Percentiles rank a stretch among this genome's conserved stretches.
phyloP scores from a whole-genome alignment of 2,329 filamentous ascomycete genomes.

The Dactylellina haptotyla region DNA sequence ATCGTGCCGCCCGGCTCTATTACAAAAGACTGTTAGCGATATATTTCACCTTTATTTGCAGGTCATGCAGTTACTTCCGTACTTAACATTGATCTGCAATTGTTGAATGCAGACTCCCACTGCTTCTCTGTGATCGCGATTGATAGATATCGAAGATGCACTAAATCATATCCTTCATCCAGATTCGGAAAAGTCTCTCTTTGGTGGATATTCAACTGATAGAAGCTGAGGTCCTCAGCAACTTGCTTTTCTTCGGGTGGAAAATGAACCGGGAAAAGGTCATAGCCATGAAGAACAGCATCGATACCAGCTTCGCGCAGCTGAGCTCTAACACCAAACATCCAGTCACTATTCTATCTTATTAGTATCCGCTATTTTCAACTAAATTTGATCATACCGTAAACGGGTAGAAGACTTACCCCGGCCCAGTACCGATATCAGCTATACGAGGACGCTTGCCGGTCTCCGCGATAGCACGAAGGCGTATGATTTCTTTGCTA shows the following conservation, averaged over 20 bases:
- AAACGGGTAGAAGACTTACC: not conserved
- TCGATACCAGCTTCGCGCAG: not conserved
- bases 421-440: conserved; percentile 31
- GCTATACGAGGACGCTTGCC: conserved; percentile 12
- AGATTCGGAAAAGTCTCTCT: conserved; percentile 11
- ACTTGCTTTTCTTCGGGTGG: conserved; percentile 9
- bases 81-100: conserved; percentile 7
- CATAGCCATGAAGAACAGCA: conserved; percentile 22
- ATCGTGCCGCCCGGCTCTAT: conserved; percentile 19
- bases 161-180: conserved; percentile 22
- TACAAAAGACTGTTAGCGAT: not conserved
- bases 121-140: conserved; percentile 10
- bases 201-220: conserved; percentile 25
- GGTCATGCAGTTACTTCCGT: not conserved
- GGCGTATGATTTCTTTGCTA: not conserved
- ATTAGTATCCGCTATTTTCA: not conserved
- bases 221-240: not conserved
- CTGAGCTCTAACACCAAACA: conserved; percentile 13
- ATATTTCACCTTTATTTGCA: not conserved
- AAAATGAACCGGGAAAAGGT: conserved; percentile 26
- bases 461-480: conserved; percentile 6
- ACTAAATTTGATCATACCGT: not conserved
- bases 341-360: conserved; percentile 14
- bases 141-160: conserved; percentile 20
- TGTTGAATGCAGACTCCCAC: conserved; percentile 7